Evolutionary conservation across 75 land plant genomes (phyloP), one percentile per base, ranked within the genome.

Genomic region (Cupressus sempervirens): DNA sequence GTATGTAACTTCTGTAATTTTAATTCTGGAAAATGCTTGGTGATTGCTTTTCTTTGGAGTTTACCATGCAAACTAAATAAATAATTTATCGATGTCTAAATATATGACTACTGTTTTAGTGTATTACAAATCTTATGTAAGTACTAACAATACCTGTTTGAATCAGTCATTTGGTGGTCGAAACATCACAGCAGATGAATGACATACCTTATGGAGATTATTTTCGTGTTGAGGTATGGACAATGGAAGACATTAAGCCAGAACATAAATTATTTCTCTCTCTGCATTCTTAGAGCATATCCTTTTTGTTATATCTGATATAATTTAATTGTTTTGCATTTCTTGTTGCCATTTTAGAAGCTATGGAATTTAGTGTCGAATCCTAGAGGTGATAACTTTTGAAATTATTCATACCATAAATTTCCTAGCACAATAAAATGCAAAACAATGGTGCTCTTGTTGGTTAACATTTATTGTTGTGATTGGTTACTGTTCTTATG

Each of bases 131-230:
- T 38, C 76, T 65, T 65, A 18, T 76, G 72, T 23, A 34, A 15
- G 7, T 74, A 40, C 79, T 76, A 76, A 48, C 29, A 38, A 70
- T 32, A 86, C 75, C 32, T 88, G 58, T 79, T 45, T 89, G 82
- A 67, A n/a, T 79, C 95, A 95, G 98, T 85, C 94, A 92, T 86
- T 86, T 98, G 88, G 89, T 98, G 65, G 81, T 96, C 36, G 95
- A 94, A 89, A 93, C 95, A 43, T 91, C 95, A 26, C 96, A 98
- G 83, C 94, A 96, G 67, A 85, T 98, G 90, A 88, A 79, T 85
- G 98, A 93, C 70, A 94, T 94, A 46, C 99, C 99, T 38, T 96
- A 93, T 92, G 94, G 86, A 40, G 99, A 96, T 88, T 94, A 93
- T 86, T 98, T 98, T 74, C 81, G 86, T 54, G 99, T 98, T 70